Evolutionary conservation across 768 basidiomycete genomes (phyloP).

Genomic region (Boletus vinaceobasis): DNA sequence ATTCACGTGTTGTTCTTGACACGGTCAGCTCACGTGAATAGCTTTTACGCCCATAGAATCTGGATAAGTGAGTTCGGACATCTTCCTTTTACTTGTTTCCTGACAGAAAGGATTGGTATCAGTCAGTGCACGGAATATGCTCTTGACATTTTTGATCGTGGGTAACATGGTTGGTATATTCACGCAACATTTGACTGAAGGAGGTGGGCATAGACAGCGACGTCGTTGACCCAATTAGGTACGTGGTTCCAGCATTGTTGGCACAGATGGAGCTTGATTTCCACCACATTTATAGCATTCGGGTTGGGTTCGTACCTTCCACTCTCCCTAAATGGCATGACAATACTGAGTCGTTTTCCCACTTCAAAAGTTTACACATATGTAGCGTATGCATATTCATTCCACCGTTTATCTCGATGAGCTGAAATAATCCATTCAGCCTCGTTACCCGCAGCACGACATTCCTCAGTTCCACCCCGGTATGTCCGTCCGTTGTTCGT

Average conservation of each 20-base stretch:
- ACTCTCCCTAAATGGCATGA: neutral
- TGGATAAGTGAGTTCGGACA: too few relatives aligned
- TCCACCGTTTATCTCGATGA: too few relatives aligned
- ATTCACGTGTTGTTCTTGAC: neutral
- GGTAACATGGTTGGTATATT: neutral
- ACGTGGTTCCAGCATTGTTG: too few relatives aligned
- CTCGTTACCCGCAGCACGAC: neutral
- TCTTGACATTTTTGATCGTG: too few relatives aligned
- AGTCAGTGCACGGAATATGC: too few relatives aligned
- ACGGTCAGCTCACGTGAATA: neutral
- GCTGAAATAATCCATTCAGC: neutral
- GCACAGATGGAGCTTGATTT: neutral
- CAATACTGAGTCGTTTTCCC: neutral
- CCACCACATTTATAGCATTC: neutral
- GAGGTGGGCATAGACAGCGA: neutral
- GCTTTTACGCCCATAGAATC: too few relatives aligned
- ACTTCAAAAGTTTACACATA: neutral
- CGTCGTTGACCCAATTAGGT: neutral
- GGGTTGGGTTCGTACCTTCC: conserved; percentile 3
- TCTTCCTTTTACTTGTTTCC: too few relatives aligned
- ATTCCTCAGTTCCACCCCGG: neutral
- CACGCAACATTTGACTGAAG: neutral
- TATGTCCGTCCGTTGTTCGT: neutral
- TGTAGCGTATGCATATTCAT: neutral
- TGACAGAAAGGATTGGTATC: neutral